Evolutionary conservation across 176 grass and related monocot species (phyloP), one percentile per base, ranked within the genome.

Genomic region (Zizania latifolia): DNA sequence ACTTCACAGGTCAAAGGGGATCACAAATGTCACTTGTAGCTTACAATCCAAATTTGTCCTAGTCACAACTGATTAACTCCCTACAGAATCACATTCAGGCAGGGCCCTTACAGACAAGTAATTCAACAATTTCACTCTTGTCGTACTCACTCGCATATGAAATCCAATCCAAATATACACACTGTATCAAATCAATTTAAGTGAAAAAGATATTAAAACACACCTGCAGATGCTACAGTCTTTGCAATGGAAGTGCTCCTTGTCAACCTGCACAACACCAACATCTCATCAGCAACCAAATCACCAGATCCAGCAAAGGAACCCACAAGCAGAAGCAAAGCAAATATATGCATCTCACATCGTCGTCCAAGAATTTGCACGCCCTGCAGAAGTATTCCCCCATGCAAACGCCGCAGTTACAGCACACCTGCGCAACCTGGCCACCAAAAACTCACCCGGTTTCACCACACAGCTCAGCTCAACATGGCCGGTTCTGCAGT

Each of bases 171-270:
- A 44, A 58, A 6, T 26, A 12, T 17, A 48, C 17, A 4, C 6
- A 26, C 21, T 2, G n/a, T n/a, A 24, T 43, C 37, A 16, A 22
- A 39, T 58, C 61, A 46, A n/a, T n/a, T n/a, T n/a, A n/a, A n/a
- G n/a, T n/a, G n/a, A n/a, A n/a, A n/a, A n/a, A n/a, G n/a, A n/a
- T n/a, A n/a, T n/a, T n/a, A 69, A 16, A n/a, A 36, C 61, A 33
- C 60, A 93, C 94, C 94, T 97, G 80, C 94, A 93, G 81, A 97
- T 93, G 58, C 91, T 88, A 44, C 94, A 97, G 26, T 93, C 86
- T 27, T 89, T 61, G 82, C 91, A 93, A 6, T 97, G 94, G 76
- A 78, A 93, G 19, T 87, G 94, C 41, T 80, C 86, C 81, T 91
- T 97, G 73, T 89, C 78, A 28, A 84, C 74, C 90, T 97, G 54